These are phyloP conservation scores for Acrasis kona DNA, from an alignment of 78 protist genomes.

Conservation along the genomic window DNA sequence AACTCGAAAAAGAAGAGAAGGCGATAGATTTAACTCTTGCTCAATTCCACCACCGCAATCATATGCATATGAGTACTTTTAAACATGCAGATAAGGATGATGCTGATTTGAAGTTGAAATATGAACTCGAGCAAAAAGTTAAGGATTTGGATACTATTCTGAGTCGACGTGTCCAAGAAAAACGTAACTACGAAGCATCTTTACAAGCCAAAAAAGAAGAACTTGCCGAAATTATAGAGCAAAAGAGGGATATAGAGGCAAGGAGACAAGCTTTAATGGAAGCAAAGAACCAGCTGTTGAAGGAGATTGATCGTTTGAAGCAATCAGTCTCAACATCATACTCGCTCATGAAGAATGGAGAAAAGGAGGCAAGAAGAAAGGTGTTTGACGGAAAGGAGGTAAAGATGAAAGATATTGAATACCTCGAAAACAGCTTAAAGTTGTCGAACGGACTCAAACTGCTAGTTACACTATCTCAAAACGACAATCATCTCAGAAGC, in stretches of 20 bases:
- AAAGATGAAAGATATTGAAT: no score
- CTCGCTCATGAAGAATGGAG: no score
- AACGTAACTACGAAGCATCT: conserved; percentile 20
- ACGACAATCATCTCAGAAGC: no score
- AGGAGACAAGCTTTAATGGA: no score
- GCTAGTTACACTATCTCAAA: no score
- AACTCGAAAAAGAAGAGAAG: conserved; percentile 4
- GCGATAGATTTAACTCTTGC: conserved; percentile 31
- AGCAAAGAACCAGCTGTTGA: no score
- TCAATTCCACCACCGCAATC: conserved; percentile 11
- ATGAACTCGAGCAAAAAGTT: conserved; percentile 6
- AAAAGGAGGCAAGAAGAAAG: no score
- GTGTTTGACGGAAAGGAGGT: no score
- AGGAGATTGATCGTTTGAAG: no score
- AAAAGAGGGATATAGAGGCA: neutral
- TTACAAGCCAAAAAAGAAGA: conserved; percentile 2
- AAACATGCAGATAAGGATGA: neutral
- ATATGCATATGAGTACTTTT: neutral
- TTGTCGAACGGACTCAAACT: no score
- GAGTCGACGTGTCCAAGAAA: conserved; percentile 11
- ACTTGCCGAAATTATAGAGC: neutral
- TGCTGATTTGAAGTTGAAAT: neutral
- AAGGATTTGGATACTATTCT: neutral
- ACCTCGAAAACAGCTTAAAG: no score
- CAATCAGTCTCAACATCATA: no score